A percentile compares a stretch with the other conserved stretches of the same genome.
phyloP scores from a whole-genome alignment of 345 rosid genomes.

The Arabidopsis arenosa region DNA sequence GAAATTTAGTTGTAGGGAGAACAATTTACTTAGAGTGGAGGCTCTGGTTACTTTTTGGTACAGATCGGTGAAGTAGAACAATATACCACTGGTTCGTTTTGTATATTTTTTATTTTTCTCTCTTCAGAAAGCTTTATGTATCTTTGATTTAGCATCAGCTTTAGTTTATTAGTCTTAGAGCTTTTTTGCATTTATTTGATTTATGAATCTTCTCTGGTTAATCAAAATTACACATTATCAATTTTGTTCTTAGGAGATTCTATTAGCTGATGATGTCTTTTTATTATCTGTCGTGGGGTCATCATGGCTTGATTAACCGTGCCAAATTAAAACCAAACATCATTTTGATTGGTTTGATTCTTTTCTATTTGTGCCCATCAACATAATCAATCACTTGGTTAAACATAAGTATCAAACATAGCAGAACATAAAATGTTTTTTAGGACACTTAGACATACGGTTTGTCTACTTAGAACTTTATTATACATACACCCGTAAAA shows the following conservation, averaged over 20 bases:
- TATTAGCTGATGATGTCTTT: neutral
- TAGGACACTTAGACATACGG: slow-evolving; percentile 6
- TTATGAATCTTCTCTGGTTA: slow-evolving; percentile 16
- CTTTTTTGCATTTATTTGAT: slow-evolving; percentile 1
- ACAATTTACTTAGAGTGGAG: slow-evolving; percentile 33
- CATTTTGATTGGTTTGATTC: neutral
- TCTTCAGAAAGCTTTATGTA: slow-evolving; percentile 33
- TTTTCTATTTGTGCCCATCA: neutral
- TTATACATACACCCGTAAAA: slow-evolving; percentile 14
- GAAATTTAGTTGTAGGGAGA: slow-evolving; percentile 45
- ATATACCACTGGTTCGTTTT: slow-evolving; percentile 38
- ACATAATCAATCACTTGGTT: neutral
- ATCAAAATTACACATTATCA: slow-evolving; percentile 1
- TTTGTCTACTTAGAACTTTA: slow-evolving; percentile 20
- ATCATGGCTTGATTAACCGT: neutral
- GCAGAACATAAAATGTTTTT: neutral
- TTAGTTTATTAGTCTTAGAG: slow-evolving; percentile 15
- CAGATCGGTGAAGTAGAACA: slow-evolving; percentile 42
- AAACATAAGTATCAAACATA: slow-evolving; percentile 14
- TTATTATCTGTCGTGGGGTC: neutral
- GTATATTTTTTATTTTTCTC: slow-evolving; percentile 28
- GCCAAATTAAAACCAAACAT: neutral
- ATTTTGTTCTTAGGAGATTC: neutral
- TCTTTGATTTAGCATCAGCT: slow-evolving; percentile 33
- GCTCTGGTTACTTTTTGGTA: slow-evolving; percentile 40